Conservation (phyloP, 2,329 filamentous ascomycete genomes). For the Volutella citrinella region DNA sequence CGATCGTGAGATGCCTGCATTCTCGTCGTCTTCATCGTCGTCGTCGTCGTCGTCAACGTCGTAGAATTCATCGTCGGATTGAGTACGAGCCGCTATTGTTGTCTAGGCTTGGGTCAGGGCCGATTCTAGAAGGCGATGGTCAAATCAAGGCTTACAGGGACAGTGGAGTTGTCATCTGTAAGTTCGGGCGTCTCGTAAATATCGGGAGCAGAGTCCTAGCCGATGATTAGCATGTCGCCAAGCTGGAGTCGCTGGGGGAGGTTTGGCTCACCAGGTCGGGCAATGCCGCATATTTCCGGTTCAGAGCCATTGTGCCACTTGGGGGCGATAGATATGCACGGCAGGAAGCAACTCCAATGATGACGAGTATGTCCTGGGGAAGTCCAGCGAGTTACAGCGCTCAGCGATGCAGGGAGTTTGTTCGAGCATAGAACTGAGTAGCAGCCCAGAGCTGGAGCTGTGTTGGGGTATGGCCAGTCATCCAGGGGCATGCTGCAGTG, state of each 20-base stretch:
- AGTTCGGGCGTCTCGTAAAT: slow-evolving; percentile 96
- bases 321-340: neutral
- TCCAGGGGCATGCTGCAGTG: slow-evolving; percentile 10
- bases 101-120: too few relatives aligned
- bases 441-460: too few relatives aligned
- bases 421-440: too few relatives aligned
- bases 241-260: slow-evolving; percentile 2
- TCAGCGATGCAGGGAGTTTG: too few relatives aligned
- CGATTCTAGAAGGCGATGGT: too few relatives aligned
- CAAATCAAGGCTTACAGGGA: slow-evolving; percentile 68
- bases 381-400: too few relatives aligned
- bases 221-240: slow-evolving; percentile 12
- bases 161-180: slow-evolving; percentile 83
- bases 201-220: slow-evolving; percentile 83
- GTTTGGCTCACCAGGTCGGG: slow-evolving; percentile 65
- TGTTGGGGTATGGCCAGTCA: slow-evolving; percentile 3
- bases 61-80: slow-evolving; percentile 61
- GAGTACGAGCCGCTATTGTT: slow-evolving; percentile 53
- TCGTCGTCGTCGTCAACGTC: slow-evolving; percentile 63
- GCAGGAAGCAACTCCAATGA: too few relatives aligned
- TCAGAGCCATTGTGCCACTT: slow-evolving; percentile 60
- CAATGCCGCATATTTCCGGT: slow-evolving; percentile 77
- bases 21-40: slow-evolving; percentile 61
- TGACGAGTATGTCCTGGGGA: too few relatives aligned
- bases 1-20: slow-evolving; percentile 69